phyloP scores from a whole-genome alignment of 139 green algal genomes.

The Asterochloris sp. region DNA sequence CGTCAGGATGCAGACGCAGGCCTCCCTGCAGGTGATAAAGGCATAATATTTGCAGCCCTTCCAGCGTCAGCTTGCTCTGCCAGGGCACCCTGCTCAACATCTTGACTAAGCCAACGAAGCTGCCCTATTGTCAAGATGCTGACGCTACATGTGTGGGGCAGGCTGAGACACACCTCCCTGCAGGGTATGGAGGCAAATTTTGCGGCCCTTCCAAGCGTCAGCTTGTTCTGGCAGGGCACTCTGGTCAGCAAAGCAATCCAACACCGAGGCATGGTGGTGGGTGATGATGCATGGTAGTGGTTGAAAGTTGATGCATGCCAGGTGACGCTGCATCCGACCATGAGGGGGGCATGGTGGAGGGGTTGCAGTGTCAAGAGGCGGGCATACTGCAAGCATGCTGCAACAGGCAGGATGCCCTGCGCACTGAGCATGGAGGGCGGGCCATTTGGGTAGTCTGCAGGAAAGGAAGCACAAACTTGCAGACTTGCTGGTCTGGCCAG shows the following conservation, averaged over 20 bases:
- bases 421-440: not conserved
- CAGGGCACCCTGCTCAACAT: not conserved
- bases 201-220: not conserved
- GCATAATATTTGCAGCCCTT: too few species aligned
- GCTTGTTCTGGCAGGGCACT: too few species aligned
- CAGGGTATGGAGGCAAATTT: too few species aligned
- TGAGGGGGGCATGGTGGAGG: not conserved
- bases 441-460: not conserved
- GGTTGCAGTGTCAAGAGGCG: not conserved
- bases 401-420: not conserved
- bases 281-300: too few species aligned
- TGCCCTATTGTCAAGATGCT: not conserved
- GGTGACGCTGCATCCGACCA: too few species aligned
- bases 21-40: constrained; percentile 52
- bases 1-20: constrained; percentile 57
- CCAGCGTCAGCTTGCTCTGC: not conserved
- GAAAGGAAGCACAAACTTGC: not conserved
- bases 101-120: not conserved
- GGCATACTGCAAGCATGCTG: not conserved
- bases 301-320: too few species aligned
- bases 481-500: not conserved
- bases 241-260: too few species aligned
- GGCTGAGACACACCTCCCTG: too few species aligned
- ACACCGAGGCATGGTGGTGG: too few species aligned
- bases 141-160: not conserved